These are phyloP conservation scores for Gnaphalium uliginosum DNA, from an alignment of 129 eudicot species.

Conservation along the genomic window DNA sequence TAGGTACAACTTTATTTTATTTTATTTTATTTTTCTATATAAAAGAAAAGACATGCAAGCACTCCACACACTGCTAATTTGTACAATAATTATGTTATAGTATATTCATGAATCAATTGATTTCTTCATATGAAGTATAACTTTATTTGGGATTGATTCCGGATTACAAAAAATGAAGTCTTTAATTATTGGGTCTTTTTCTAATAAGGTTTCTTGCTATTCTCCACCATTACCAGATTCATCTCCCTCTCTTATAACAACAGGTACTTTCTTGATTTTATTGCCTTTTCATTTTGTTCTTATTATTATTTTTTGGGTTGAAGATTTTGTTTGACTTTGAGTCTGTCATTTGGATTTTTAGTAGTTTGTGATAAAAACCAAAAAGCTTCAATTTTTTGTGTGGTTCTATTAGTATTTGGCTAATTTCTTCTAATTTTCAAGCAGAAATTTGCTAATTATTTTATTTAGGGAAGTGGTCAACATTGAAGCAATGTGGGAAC, in stretches of 20 bases:
- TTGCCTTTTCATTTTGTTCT: not conserved
- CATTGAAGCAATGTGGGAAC: no score
- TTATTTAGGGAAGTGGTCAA: no score
- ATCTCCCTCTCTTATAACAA: slow-evolving; percentile 21
- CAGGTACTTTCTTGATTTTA: slow-evolving; percentile 25
- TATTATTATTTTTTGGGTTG: not conserved
- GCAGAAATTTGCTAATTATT: slow-evolving; percentile 5
- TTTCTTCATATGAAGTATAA: slow-evolving; percentile 12
- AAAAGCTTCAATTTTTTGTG: not conserved
- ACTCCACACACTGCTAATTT: not conserved
- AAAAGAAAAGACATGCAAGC: not conserved
- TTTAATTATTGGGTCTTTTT: slow-evolving; percentile 37
- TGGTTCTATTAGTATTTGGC: not conserved
- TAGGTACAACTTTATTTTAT: not conserved
- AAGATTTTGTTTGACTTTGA: slow-evolving; percentile 6
- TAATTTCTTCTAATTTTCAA: not conserved
- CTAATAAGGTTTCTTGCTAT: slow-evolving; percentile 28
- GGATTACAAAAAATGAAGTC: slow-evolving; percentile 32
- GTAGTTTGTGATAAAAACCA: slow-evolving; percentile 1
- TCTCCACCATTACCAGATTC: slow-evolving; percentile 30
- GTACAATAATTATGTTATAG: not conserved
- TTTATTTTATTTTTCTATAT: not conserved
- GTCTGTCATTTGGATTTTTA: not conserved
- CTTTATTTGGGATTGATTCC: slow-evolving; percentile 26
- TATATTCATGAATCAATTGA: not conserved